Evolutionary conservation across 139 green algal species (phyloP).

Genomic region (Closterium sp.): DNA sequence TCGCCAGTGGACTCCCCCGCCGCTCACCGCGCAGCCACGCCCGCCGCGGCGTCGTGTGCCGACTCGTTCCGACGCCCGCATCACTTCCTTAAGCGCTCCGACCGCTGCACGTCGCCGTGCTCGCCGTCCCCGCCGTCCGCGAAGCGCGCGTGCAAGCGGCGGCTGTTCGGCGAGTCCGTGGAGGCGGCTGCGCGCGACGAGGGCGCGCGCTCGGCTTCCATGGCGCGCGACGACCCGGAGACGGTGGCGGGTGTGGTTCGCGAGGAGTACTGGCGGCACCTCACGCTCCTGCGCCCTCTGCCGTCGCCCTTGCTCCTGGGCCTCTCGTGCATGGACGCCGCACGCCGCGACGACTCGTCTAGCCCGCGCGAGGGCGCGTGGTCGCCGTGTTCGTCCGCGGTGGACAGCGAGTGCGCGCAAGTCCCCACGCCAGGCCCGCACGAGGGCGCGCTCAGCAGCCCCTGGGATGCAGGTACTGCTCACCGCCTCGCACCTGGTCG

Average conservation of each 20-base stretch:
- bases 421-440: background rate
- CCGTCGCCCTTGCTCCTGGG: background rate
- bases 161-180: background rate
- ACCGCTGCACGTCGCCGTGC: background rate
- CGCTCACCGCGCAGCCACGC: background rate
- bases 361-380: background rate
- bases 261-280: background rate
- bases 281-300: background rate
- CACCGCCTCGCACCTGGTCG: background rate
- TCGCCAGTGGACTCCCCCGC: background rate
- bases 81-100: background rate
- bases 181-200: background rate
- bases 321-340: background rate
- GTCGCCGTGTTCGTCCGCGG: background rate
- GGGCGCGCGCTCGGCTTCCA: background rate
- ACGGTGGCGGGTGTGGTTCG: background rate
- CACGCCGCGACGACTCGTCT: background rate
- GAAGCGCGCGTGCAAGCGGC: background rate
- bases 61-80: background rate
- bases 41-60: background rate
- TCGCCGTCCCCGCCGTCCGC: background rate
- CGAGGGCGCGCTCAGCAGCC: background rate
- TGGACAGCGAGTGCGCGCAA: background rate
- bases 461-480: background rate
- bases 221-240: background rate